Conservation (phyloP, 257 asterid genomes). For the Fraxinus anomala region DNA sequence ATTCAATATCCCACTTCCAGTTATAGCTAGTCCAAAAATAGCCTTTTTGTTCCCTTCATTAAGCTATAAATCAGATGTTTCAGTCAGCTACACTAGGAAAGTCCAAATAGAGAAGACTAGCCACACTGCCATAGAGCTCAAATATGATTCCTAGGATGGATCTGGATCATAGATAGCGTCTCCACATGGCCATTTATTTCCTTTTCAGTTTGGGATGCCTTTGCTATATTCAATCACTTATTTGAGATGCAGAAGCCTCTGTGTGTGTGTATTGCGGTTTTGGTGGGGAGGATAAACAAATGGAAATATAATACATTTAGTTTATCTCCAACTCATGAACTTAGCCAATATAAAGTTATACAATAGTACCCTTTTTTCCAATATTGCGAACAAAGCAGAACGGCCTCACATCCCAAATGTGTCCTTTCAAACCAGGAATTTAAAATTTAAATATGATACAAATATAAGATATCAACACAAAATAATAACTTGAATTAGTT, state of each 20-base stretch:
- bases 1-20: neutral
- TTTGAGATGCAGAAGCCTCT: neutral
- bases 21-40: neutral
- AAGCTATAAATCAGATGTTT: neutral
- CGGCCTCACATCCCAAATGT: neutral
- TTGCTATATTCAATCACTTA: neutral
- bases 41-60: neutral
- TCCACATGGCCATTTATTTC: neutral
- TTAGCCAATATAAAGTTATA: neutral
- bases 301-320: neutral
- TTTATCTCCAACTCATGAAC: neutral
- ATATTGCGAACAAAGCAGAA: neutral
- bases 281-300: neutral
- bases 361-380: neutral
- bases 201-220: neutral
- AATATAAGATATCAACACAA: neutral
- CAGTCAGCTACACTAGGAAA: neutral
- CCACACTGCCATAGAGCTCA: neutral
- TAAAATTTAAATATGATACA: neutral
- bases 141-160: neutral
- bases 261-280: neutral
- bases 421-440: neutral
- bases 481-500: neutral
- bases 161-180: neutral
- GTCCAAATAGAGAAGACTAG: neutral